Evolutionary conservation across 495 filamentous ascomycete genomes (phyloP).

Genomic region (Penicillium psychrofluorescens): DNA sequence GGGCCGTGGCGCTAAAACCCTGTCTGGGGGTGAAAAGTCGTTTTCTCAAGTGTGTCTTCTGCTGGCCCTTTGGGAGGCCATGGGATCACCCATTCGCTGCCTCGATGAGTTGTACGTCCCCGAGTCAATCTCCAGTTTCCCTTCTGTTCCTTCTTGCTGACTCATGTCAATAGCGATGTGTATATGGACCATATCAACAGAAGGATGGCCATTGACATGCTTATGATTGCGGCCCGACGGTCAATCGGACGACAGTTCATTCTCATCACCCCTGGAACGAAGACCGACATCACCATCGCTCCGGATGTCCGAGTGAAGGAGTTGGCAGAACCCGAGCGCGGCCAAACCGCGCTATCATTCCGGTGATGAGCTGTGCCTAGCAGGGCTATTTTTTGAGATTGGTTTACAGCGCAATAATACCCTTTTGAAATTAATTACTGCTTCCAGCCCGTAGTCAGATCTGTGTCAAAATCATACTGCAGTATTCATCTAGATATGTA

Average conservation of each 20-base stretch:
- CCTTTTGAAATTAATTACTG: too few relatives aligned
- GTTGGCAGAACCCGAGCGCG: constrained; percentile 60
- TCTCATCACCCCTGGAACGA: constrained; percentile 89
- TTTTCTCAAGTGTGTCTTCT: constrained; percentile 95
- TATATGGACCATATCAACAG: constrained; percentile 99
- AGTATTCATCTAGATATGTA: too few relatives aligned
- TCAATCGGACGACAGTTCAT: constrained; percentile 90
- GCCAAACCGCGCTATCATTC: constrained; percentile 34
- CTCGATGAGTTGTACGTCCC: constrained; percentile 81
- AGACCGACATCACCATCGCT: constrained; percentile 58
- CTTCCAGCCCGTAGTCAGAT: too few relatives aligned
- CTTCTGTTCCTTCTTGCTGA: constrained; percentile 10
- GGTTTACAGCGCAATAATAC: too few relatives aligned
- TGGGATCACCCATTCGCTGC: constrained; percentile 91
- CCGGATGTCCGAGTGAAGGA: constrained; percentile 81
- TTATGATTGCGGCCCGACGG: constrained; percentile 75
- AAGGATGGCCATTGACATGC: constrained; percentile 89
- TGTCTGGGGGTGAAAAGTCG: constrained; percentile 94
- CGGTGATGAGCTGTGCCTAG: constrained; percentile 1
- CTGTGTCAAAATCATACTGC: too few relatives aligned
- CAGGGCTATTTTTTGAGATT: too few relatives aligned
- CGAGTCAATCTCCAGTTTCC: neutral
- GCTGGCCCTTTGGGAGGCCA: constrained; percentile 92
- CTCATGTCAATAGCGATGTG: constrained; percentile 58
- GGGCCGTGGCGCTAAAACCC: constrained; percentile 78